Percentiles rank a stretch among this genome's conserved stretches.
Evolutionary conservation across 108 stramenopile species (phyloP).

Genomic region (Cyclotella choctawhatcheeana): DNA sequence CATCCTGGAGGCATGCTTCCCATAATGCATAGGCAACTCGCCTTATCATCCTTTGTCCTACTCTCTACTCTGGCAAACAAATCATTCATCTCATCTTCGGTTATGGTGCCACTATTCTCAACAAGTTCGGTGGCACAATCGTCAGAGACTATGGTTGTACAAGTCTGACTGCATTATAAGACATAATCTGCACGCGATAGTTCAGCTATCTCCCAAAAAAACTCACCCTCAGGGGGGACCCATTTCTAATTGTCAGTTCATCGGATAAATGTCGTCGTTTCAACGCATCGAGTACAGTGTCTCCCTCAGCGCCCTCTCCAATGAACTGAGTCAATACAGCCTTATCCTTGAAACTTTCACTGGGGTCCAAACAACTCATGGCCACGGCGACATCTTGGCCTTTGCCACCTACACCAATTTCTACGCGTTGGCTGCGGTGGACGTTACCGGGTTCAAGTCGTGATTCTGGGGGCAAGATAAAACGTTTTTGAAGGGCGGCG

Average conservation of each 20-base stretch:
- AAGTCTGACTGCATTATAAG: too few species aligned
- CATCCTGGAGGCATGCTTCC: slow-evolving; percentile 89
- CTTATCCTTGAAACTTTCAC: slow-evolving; percentile 6
- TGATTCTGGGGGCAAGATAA: slow-evolving; percentile 57
- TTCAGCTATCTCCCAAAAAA: too few species aligned
- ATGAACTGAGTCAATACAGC: slow-evolving; percentile 75
- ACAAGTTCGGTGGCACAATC: slow-evolving; percentile 84
- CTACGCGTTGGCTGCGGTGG: slow-evolving; percentile 58
- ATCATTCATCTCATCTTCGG: slow-evolving; percentile 52
- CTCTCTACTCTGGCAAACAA: slow-evolving; percentile 47
- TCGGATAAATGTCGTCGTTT: slow-evolving; percentile 33
- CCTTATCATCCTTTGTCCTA: slow-evolving; percentile 25
- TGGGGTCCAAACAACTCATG: slow-evolving; percentile 53
- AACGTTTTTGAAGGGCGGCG: slow-evolving; percentile 85
- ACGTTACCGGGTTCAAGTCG: slow-evolving; percentile 75
- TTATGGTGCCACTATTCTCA: slow-evolving; percentile 74
- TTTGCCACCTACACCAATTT: slow-evolving; percentile 82
- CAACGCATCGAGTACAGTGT: slow-evolving; percentile 55
- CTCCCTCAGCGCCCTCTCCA: slow-evolving; percentile 74
- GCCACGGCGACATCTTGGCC: slow-evolving; percentile 89
- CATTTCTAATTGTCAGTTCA: slow-evolving; percentile 62
- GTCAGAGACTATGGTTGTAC: slow-evolving; percentile 80
- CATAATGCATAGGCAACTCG: slow-evolving; percentile 75
- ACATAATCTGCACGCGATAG: too few species aligned
- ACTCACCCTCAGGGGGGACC: slow-evolving; percentile 52